Conservation (phyloP, 1,139 yeast genomes). For the Debaryomycetaceae sp. region DNA sequence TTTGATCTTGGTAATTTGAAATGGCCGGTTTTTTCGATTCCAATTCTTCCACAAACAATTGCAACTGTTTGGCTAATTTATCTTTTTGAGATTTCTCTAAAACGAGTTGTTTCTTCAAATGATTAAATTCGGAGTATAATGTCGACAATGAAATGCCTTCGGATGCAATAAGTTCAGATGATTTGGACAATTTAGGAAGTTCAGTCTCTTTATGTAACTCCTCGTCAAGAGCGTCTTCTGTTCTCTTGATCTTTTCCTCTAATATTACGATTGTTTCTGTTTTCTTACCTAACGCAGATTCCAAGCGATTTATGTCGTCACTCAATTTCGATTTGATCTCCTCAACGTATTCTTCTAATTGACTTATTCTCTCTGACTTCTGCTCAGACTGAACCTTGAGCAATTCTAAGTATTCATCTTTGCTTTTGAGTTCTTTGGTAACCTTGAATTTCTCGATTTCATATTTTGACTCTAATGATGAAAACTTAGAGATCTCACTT, state of each 20-base stretch:
- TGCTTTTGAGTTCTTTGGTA: slow-evolving; percentile 59
- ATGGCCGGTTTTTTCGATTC: slow-evolving; percentile 79
- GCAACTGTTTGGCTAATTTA: slow-evolving; percentile 66
- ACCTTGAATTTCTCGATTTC: slow-evolving; percentile 49
- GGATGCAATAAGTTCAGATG: slow-evolving; percentile 44
- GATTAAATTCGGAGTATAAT: slow-evolving; percentile 63
- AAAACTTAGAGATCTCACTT: slow-evolving; percentile 39
- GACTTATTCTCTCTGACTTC: slow-evolving; percentile 42
- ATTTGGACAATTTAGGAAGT: slow-evolving; percentile 33
- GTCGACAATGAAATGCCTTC: slow-evolving; percentile 65
- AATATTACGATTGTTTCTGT: slow-evolving; percentile 32
- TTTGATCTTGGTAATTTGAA: slow-evolving; percentile 59
- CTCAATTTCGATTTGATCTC: slow-evolving; percentile 41
- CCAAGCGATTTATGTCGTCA: slow-evolving; percentile 20
- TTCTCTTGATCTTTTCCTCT: slow-evolving; percentile 35
- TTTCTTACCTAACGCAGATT: slow-evolving; percentile 21
- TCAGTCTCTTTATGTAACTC: slow-evolving; percentile 42
- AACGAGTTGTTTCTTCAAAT: slow-evolving; percentile 62
- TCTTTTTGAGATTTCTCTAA: slow-evolving; percentile 73
- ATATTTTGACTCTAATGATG: slow-evolving; percentile 22
- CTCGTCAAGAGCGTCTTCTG: slow-evolving; percentile 42
- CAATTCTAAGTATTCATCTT: slow-evolving; percentile 59
- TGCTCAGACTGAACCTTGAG: slow-evolving; percentile 53
- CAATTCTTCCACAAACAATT: slow-evolving; percentile 68
- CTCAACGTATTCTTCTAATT: slow-evolving; percentile 45